Base-by-base conservation (phyloP, 371 early-diverging fungal genomes). In the Choanephora cucurbitarum region DNA sequence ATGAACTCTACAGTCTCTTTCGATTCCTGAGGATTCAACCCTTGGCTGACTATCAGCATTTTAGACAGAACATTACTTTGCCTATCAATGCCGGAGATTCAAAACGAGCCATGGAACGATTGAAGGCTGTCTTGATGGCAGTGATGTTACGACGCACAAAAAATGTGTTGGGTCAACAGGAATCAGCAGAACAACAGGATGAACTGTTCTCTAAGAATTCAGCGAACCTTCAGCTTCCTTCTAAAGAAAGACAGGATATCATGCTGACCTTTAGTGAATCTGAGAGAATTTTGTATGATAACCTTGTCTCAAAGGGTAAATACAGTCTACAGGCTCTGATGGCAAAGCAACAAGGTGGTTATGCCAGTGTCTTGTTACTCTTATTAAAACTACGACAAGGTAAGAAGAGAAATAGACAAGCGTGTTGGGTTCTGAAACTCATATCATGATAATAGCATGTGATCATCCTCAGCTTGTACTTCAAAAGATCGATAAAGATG, bases 1-100 rank as follows among this genome's bases (percentile, higher is more conserved):
- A 89, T 28, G 98, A 98, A 65, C 66, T 96, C 15, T 94, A 80
- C 71, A 88, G 92, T 19, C 70, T 93, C 6, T 60, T 97, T 2
- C 81, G 86, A 28, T 97, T 96, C 60, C 77, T 97, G 15, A 80
- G 79, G 22, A 80, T 88, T 21, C 72, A 81, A 37, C 91, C 91
- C 1, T 75, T 86, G 39, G 69, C 70, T 44, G 76, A 84, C 46
- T 77, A 72, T 62, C 31, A 57, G 5, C 62, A 69, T 11, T 88
- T 89, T 72, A 72, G 72, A 34, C 72, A 77, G 43, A 80, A 79
- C 33, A 83, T 90, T 37, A 77, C 82, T 2, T 43, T 62, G 9
- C 82, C 82, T 7, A 76, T 82, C 46, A 75, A 76, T 28, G 53
- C n/a, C 3, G 70, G 76, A 17, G 58, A 71, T 13, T 44, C 58